Base-by-base conservation (phyloP, 306 rosid species). In the Pyrus betulifolia region DNA sequence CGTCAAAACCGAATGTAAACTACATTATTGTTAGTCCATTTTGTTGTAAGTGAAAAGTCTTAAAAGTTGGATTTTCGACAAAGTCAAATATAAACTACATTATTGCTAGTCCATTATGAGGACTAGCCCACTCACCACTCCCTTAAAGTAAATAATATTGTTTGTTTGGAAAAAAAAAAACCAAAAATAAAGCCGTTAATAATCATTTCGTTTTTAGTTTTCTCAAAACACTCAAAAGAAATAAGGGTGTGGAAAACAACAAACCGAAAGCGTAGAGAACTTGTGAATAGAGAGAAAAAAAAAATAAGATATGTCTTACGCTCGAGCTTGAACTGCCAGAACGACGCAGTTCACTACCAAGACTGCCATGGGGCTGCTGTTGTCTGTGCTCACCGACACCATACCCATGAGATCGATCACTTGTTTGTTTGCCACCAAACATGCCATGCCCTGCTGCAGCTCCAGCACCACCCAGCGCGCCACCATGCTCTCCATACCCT, bases 241-340 rank as follows among this genome's bases (percentile, higher is more conserved):
- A 49, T 21, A 15, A 49, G 21, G 55, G 40, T 9, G 14, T 27
- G 3, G 13, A 40, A 11, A 8, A 55, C 21, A 6, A 38, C 18
- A 27, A 45, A 64, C 62, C 11, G 27, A 55, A n/a, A 55, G 61
- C 5, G 62, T n/a, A 22, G 13, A 9, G 27, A 57, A 57, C 25
- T 19, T 0, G 61, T 38, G 42, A 38, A 38, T 38, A 38, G 42
- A 38, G 10, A 38, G 42, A 33, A 5, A 38, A 38, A n/a, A n/a
- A 33, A 38, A 38, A 1, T 1, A 38, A 38, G 17, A 22, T 3
- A 58, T 10, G 63, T 27, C 78, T 58, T 79, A 89, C 96, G 49
- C 91, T 81, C 15, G 96, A 89, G 84, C 88, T 79, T 11, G 89
- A 87, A 55, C 85, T 80, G 63, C 74, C 15, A 23, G 89, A 81